Conservation (phyloP, 768 basidiomycete species). For the Porpolomopsis calyptriformis region DNA sequence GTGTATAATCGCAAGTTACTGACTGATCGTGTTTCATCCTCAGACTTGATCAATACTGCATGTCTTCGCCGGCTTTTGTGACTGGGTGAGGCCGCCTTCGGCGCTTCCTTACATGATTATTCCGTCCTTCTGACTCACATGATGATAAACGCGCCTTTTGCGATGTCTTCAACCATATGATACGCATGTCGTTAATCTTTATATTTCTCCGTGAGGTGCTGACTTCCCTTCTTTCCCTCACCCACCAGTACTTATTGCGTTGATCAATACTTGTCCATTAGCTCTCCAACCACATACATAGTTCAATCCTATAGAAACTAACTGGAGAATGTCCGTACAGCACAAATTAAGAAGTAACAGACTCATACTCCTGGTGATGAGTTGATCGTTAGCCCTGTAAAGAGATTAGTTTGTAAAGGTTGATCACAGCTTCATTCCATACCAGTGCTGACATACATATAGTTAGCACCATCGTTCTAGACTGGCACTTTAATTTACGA, state of each 20-base stretch:
- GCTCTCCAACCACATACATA: no score
- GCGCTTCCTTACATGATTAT: no score
- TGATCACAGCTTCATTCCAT: conserved; percentile 9
- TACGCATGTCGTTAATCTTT: conserved; percentile 7
- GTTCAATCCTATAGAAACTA: no score
- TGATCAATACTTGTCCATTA: no score
- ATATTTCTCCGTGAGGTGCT: not conserved
- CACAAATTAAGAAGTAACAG: no score
- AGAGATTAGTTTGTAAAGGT: not conserved
- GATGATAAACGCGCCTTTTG: conserved; percentile 13
- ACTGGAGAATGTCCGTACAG: no score
- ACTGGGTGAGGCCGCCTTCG: no score
- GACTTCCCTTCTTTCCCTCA: conserved; percentile 7
- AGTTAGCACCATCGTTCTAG: not conserved
- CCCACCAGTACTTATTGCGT: no score
- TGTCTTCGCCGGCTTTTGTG: no score
- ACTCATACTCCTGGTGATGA: not conserved
- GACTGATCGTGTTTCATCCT: no score
- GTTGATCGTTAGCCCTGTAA: conserved; percentile 5
- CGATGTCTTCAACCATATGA: conserved; percentile 33
- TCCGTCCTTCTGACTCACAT: no score
- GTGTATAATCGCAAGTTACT: conserved; percentile 2
- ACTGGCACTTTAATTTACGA: conserved; percentile 8
- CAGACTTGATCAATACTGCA: no score
- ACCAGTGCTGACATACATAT: conserved; percentile 22